These are phyloP conservation scores for Aspergillus neoniger DNA, from an alignment of 2,329 filamentous ascomycete species.

Conservation along the genomic window DNA sequence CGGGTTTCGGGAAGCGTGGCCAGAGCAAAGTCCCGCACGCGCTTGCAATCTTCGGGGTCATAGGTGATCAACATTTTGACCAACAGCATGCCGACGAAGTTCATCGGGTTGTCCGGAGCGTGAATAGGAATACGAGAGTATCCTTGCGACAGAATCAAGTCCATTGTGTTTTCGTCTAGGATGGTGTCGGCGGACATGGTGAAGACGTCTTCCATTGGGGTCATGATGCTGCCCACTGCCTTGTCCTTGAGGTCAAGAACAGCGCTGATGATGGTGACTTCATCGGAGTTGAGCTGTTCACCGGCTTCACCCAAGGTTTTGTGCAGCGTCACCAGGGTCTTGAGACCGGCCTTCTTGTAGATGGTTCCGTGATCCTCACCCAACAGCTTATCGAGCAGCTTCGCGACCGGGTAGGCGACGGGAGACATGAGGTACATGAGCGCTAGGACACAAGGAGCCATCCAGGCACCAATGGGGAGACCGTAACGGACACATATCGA, in stretches of 20 bases:
- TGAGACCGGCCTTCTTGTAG: conserved; percentile 97
- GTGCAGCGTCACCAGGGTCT: conserved; percentile 93
- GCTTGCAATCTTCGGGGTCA: conserved; percentile 87
- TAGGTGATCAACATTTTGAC: conserved; percentile 99
- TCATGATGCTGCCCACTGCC: conserved; percentile 94
- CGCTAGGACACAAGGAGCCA: conserved; percentile 80
- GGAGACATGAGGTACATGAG: conserved; percentile 93
- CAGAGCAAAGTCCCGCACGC: conserved; percentile 85
- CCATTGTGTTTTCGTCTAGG: conserved; percentile 91
- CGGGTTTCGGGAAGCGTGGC: conserved; percentile 93
- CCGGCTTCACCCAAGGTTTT: conserved; percentile 81
- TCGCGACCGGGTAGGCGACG: conserved; percentile 90
- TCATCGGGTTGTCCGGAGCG: conserved; percentile 75
- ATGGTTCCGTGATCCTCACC: conserved; percentile 94
- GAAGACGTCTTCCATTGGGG: conserved; percentile 96
- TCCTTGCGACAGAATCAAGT: conserved; percentile 85
- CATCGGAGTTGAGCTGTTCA: conserved; percentile 91
- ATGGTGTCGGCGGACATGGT: conserved; percentile 94
- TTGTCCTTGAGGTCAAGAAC: conserved; percentile 97
- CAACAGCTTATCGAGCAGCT: conserved; percentile 88
- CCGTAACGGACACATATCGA: conserved; percentile 96
- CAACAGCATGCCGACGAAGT: conserved; percentile 96
- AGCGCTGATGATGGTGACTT: conserved; percentile 97
- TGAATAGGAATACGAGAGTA: conserved; percentile 97
- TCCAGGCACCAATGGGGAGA: conserved; percentile 89